Conservation (phyloP, 176 grass and related monocot genomes). For the Elymus sibiricus region DNA sequence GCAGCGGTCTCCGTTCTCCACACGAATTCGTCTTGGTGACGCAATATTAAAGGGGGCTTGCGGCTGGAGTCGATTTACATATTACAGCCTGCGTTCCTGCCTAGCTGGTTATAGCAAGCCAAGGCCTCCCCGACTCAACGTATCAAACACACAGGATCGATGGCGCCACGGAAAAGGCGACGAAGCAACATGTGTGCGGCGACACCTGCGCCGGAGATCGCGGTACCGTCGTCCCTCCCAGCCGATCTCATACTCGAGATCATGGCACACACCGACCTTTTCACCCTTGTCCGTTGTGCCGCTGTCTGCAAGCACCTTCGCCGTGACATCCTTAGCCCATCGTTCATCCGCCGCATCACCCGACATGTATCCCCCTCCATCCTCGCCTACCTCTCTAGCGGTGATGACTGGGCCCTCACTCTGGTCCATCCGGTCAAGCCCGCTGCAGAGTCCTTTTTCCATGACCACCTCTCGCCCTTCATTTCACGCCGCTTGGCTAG, state of each 20-base stretch:
- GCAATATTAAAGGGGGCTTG: no score
- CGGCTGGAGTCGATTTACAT: no score
- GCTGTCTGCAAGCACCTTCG: neutral
- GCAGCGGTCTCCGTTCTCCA: no score
- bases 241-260: neutral
- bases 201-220: accelerated
- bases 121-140: no score
- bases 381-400: neutral
- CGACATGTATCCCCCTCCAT: neutral
- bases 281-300: neutral
- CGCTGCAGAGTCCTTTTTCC: neutral
- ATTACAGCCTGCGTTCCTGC: no score
- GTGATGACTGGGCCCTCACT: neutral
- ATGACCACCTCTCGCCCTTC: neutral
- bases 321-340: neutral
- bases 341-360: neutral
- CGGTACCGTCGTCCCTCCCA: neutral
- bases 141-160: neutral
- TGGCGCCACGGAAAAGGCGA: neutral
- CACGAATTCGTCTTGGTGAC: no score
- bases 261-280: no score
- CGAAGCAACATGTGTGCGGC: neutral
- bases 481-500: neutral
- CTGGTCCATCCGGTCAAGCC: neutral
- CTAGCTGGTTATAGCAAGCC: no score